Conservation (phyloP, 768 basidiomycete species). For the Mycena maculata region DNA sequence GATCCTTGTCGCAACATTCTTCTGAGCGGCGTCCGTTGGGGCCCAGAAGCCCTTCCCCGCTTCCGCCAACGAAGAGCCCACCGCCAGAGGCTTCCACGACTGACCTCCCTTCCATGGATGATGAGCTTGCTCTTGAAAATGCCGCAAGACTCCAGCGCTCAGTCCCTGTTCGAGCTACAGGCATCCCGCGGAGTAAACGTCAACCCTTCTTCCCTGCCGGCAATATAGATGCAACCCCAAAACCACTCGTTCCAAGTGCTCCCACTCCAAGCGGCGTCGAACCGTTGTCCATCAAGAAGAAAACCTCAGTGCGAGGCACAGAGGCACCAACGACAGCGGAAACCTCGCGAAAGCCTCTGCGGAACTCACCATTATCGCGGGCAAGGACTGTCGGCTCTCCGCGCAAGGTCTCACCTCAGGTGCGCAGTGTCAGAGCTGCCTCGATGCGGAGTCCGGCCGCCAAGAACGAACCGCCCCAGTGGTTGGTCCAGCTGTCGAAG, state of each 20-base stretch:
- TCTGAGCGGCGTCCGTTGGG: slow-evolving; percentile 74
- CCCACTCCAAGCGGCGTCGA: slow-evolving; percentile 64
- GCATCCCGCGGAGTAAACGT: slow-evolving; percentile 78
- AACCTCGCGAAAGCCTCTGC: slow-evolving; percentile 54
- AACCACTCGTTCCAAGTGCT: slow-evolving; percentile 46
- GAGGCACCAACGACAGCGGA: slow-evolving; percentile 51
- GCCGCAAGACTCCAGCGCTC: slow-evolving; percentile 40
- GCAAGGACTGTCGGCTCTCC: slow-evolving; percentile 59
- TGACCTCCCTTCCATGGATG: slow-evolving; percentile 58
- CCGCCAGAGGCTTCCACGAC: slow-evolving; percentile 37
- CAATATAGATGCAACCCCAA: slow-evolving; percentile 68
- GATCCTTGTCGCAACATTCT: slow-evolving; percentile 61
- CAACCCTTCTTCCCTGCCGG: slow-evolving; percentile 69
- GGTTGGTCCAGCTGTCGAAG: slow-evolving; percentile 60
- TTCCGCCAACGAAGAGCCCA: slow-evolving; percentile 62
- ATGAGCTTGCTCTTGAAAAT: slow-evolving; percentile 58
- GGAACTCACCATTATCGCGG: slow-evolving; percentile 66
- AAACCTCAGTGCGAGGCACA: slow-evolving; percentile 68
- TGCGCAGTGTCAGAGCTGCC: slow-evolving; percentile 52
- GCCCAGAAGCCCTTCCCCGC: slow-evolving; percentile 80
- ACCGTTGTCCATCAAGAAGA: slow-evolving; percentile 89
- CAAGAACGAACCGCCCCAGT: slow-evolving; percentile 55
- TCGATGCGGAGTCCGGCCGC: slow-evolving; percentile 40
- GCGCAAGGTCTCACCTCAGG: slow-evolving; percentile 66
- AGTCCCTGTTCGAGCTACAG: slow-evolving; percentile 51